phyloP scores from a whole-genome alignment of 495 filamentous ascomycete species.

The Penicillium maclennaniae region DNA sequence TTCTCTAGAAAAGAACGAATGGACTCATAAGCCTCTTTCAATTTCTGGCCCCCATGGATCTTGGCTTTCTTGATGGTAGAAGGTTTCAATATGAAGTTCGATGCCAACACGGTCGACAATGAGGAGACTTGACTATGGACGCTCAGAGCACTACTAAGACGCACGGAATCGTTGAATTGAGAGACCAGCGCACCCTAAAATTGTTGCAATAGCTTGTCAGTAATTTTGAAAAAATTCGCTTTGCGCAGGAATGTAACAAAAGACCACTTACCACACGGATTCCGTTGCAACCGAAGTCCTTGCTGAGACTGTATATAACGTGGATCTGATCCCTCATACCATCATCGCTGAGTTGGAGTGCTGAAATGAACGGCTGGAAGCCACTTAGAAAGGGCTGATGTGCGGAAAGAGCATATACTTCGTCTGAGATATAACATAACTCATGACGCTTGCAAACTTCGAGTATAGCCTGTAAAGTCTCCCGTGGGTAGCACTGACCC shows the following conservation, averaged over 20 bases:
- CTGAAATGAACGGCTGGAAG: not conserved
- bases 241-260: not conserved
- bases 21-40: not conserved
- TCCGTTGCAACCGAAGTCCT: conserved; percentile 4
- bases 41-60: no score
- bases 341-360: not conserved
- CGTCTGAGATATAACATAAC: conserved; percentile 3
- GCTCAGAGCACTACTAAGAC: not conserved
- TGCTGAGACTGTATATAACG: conserved; percentile 5
- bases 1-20: not conserved
- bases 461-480: conserved; percentile 2
- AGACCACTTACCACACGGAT: not conserved
- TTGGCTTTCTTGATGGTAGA: no score
- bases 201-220: no score
- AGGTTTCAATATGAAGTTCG: not conserved
- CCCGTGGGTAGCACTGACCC: not conserved
- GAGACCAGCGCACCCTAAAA: not conserved
- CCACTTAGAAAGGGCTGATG: not conserved
- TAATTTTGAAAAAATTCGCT: no score
- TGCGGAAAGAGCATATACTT: conserved; percentile 5
- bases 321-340: conserved; percentile 2
- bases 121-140: not conserved
- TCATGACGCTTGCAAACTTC: conserved; percentile 1
- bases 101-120: not conserved
- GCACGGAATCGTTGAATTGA: not conserved